These are phyloP conservation scores for Xylaria telfairii DNA, from an alignment of 495 filamentous ascomycete species.

Conservation along the genomic window DNA sequence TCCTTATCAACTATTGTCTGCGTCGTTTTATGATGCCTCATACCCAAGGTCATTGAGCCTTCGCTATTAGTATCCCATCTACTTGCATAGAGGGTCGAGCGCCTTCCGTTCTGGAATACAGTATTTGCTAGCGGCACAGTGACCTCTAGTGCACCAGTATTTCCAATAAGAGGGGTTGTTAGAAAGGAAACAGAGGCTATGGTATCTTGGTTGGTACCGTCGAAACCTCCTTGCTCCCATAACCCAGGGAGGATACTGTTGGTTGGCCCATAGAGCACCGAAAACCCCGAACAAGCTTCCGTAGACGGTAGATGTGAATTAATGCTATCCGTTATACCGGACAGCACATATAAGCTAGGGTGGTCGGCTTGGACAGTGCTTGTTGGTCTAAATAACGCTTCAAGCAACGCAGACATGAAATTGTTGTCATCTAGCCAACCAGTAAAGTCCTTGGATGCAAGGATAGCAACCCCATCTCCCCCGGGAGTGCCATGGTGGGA, in stretches of 20 bases:
- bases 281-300: slow-evolving; percentile 45
- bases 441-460: slow-evolving; percentile 44
- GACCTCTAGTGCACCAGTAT: slow-evolving; percentile 37
- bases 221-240: slow-evolving; percentile 30
- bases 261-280: slow-evolving; percentile 43
- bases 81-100: slow-evolving; percentile 64
- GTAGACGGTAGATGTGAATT: slow-evolving; percentile 28
- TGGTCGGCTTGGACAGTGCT: background rate
- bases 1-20: slow-evolving; percentile 36
- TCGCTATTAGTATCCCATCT: slow-evolving; percentile 53
- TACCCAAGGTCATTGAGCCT: slow-evolving; percentile 25
- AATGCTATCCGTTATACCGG: slow-evolving; percentile 47
- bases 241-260: slow-evolving; percentile 43
- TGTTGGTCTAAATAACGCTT: slow-evolving; percentile 20
- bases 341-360: slow-evolving; percentile 37
- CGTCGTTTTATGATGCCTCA: slow-evolving; percentile 32
- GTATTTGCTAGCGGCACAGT: slow-evolving; percentile 77
- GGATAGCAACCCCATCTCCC: slow-evolving; percentile 39
- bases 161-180: slow-evolving; percentile 30
- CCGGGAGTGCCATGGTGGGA: background rate
- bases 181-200: slow-evolving; percentile 33
- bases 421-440: slow-evolving; percentile 45
- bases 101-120: slow-evolving; percentile 71
- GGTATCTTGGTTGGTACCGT: slow-evolving; percentile 14
- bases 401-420: slow-evolving; percentile 44